Evolutionary conservation across 2,329 filamentous ascomycete species (phyloP).

Genomic region (Talaromyces sp.): DNA sequence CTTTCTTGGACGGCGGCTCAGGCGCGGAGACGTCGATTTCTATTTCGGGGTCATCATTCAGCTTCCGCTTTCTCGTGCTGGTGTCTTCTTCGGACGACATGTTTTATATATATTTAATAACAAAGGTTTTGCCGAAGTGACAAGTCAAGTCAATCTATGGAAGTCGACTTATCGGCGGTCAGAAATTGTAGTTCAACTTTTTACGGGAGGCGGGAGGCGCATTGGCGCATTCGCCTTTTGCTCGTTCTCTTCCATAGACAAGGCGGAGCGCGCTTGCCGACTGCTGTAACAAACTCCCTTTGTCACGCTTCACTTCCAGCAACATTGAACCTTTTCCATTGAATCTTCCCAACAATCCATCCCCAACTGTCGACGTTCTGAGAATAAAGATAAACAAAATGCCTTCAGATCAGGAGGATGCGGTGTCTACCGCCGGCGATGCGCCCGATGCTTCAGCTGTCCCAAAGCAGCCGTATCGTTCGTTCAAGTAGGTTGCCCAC

Average conservation of each 20-base stretch:
- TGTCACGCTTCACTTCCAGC: not conserved
- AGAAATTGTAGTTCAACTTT: not conserved
- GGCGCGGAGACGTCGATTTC: slow-evolving; percentile 87
- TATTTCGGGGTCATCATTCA: slow-evolving; percentile 56
- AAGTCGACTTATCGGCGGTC: no score
- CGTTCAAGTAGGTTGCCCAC: slow-evolving; percentile 52
- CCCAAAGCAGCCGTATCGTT: slow-evolving; percentile 55
- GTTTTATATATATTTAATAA: slow-evolving; percentile 4
- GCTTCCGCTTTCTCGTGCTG: slow-evolving; percentile 65
- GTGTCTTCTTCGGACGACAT: slow-evolving; percentile 19
- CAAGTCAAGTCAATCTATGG: not conserved
- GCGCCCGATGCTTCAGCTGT: slow-evolving; percentile 28
- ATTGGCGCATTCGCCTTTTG: not conserved
- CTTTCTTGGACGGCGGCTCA: slow-evolving; percentile 92
- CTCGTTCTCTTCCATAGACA: not conserved
- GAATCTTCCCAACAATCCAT: not conserved
- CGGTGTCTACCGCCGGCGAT: slow-evolving; percentile 23
- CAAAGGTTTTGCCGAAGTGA: not conserved
- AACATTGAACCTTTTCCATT: not conserved
- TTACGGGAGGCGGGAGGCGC: slow-evolving; percentile 2
- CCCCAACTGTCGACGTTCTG: not conserved
- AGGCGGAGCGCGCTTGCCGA: not conserved
- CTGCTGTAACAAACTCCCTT: not conserved
- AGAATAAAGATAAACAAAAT: slow-evolving; percentile 16
- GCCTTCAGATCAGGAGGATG: slow-evolving; percentile 26